Base-by-base conservation (phyloP, 23 red algal genomes). In the Chondrus crispus region DNA sequence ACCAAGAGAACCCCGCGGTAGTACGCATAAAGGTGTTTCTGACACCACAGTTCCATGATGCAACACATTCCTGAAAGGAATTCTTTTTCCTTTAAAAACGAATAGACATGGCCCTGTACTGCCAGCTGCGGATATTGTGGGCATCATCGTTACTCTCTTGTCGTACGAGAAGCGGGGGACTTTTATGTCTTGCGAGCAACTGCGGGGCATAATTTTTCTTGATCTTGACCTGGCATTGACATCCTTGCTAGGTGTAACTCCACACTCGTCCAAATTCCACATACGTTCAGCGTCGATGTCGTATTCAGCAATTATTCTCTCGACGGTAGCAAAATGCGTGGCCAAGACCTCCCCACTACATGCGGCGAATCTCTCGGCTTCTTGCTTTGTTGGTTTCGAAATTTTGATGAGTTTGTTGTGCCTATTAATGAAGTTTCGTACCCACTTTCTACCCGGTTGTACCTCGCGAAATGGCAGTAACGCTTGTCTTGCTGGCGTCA, bases 91-190 rank as follows among this genome's bases (percentile, higher is more conserved):
- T 50, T 78, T 63, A 42, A 91, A 68, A 12, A 91, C n/a, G 26
- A 62, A 50, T 20, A 91, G 46, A 22, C 48, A 50, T 0, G 32
- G 72, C 53, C 57, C 52, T 51, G 35, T 42, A 9, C 0, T 20
- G 60, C 64, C 87, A 22, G 24, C n/a, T 44, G 45, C 87, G 35
- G 44, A 57, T 28, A 90, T 72, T 6, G 66, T 46, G 10, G 10
- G 51, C 48, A 62, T 81, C 22, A 91, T 43, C 28, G 87, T 91
- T 46, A 91, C 47, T 33, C 75, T 20, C 26, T 91, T 2, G n/a
- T 86, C 53, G 60, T 50, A 72, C 29, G 37, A 39, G 55, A 46
- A 70, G 6, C 46, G 18, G 16, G 10, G 41, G 24, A 42, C 38
- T 0, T 22, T 37, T 6, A 68, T 40, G 41, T 86, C 82, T n/a